phyloP scores from a whole-genome alignment of 2,329 filamentous ascomycete species.

The Trichothecium sympodiale region DNA sequence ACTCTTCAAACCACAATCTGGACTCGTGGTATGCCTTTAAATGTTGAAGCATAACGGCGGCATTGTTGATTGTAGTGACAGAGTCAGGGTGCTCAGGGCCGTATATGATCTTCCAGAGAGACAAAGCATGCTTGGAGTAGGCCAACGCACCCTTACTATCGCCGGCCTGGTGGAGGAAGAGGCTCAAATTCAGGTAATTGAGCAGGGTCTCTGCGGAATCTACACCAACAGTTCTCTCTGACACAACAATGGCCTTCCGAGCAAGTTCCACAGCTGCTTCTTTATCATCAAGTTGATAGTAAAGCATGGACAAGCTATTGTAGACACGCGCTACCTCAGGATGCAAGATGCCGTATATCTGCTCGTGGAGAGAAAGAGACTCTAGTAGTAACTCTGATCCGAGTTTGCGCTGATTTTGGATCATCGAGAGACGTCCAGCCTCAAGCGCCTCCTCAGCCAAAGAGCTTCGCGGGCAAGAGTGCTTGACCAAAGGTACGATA shows the following conservation, averaged over 20 bases:
- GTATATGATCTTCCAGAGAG: conserved; percentile 96
- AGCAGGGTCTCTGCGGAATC: conserved; percentile 91
- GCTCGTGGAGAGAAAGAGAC: conserved; percentile 89
- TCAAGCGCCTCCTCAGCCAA: conserved; percentile 93
- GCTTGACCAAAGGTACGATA: conserved; percentile 88
- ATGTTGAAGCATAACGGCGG: conserved; percentile 94
- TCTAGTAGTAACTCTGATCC: conserved; percentile 94
- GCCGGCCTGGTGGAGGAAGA: conserved; percentile 87
- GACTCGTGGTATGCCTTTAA: conserved; percentile 93
- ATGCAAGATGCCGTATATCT: conserved; percentile 96
- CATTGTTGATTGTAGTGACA: conserved; percentile 98
- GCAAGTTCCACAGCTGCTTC: conserved; percentile 89
- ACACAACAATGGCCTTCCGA: conserved; percentile 91
- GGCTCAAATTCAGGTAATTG: conserved; percentile 87
- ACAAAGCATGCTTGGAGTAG: conserved; percentile 85
- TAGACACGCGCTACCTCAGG: conserved; percentile 94
- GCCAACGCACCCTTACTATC: conserved; percentile 80
- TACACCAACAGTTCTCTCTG: conserved; percentile 85
- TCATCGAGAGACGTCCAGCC: conserved; percentile 89
- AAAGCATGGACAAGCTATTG: conserved; percentile 88
- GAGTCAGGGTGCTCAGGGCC: conserved; percentile 89
- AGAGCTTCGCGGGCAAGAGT: conserved; percentile 80
- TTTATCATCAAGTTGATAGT: conserved; percentile 97
- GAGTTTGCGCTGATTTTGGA: conserved; percentile 89
- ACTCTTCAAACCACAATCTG: conserved; percentile 92